Evolutionary conservation across 2,329 filamentous ascomycete genomes (phyloP).

Genomic region (Penicillium sp.): DNA sequence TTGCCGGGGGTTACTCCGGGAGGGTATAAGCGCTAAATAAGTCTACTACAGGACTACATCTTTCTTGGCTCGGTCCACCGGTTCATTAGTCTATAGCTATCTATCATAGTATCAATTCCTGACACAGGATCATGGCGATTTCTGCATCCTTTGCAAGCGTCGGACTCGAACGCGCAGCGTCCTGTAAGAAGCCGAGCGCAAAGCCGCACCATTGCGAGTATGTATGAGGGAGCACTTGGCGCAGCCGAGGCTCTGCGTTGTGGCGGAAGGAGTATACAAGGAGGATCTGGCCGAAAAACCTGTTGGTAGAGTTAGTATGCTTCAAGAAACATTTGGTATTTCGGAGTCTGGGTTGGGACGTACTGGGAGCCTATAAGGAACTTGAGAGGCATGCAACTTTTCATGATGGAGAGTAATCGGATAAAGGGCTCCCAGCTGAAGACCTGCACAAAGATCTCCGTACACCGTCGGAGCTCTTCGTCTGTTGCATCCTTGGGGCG

Average conservation of each 20-base stretch:
- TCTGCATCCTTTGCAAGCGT: neutral
- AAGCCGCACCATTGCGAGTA: neutral
- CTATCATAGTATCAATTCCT: neutral
- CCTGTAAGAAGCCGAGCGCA: slow-evolving; percentile 1
- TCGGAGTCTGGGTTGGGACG: neutral
- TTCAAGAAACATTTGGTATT: too few species aligned
- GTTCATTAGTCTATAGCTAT: neutral
- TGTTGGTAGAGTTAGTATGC: neutral
- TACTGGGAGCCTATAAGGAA: slow-evolving; percentile 1
- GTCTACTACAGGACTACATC: neutral
- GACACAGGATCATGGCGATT: neutral
- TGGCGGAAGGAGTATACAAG: slow-evolving; percentile 1
- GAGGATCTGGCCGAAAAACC: neutral
- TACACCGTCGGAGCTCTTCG: neutral
- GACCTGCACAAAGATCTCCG: neutral
- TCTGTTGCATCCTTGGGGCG: neutral
- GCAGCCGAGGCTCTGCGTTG: neutral
- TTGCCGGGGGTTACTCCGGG: too few species aligned
- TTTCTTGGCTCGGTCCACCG: neutral
- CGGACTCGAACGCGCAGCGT: neutral
- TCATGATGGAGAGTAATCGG: neutral
- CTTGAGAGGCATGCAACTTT: neutral
- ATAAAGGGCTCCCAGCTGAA: slow-evolving; percentile 1
- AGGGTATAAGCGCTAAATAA: too few species aligned
- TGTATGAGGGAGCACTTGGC: neutral